Conservation (phyloP, 306 rosid species). For the Sesbania bispinosa region DNA sequence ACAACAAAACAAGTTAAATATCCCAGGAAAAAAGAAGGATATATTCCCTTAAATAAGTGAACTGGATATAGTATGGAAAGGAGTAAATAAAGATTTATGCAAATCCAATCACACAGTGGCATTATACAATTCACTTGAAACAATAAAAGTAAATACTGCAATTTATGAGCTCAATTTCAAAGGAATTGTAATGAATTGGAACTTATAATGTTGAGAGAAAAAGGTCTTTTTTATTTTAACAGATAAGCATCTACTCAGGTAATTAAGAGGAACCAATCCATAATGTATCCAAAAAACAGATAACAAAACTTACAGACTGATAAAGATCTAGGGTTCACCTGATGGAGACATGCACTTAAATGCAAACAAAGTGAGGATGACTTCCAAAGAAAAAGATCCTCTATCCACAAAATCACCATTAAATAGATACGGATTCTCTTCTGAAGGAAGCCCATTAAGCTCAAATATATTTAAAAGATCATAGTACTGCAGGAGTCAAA, state of each 20-base stretch:
- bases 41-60: background rate
- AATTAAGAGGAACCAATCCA: background rate
- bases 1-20: constrained; percentile 14
- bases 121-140: background rate
- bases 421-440: constrained; percentile 96
- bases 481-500: constrained; percentile 67
- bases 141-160: background rate
- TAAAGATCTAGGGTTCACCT: constrained; percentile 50
- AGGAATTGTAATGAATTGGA: background rate
- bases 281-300: background rate
- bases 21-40: background rate
- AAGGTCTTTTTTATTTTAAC: background rate
- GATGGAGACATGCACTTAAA: constrained; percentile 98
- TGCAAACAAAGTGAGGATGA: constrained; percentile 94
- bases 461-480: constrained; percentile 97
- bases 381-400: constrained; percentile 97
- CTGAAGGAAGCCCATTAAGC: constrained; percentile 99
- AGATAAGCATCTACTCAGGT: background rate
- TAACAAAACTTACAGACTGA: background rate
- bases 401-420: constrained; percentile 99
- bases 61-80: background rate
- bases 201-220: background rate
- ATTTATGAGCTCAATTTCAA: background rate
- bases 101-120: background rate
- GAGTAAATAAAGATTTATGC: background rate